Percentiles rank a stretch among this genome's conserved stretches.
These are phyloP conservation scores for Trametes versicolor DNA, from an alignment of 1,284 basidiomycete species.

Conservation along the genomic window DNA sequence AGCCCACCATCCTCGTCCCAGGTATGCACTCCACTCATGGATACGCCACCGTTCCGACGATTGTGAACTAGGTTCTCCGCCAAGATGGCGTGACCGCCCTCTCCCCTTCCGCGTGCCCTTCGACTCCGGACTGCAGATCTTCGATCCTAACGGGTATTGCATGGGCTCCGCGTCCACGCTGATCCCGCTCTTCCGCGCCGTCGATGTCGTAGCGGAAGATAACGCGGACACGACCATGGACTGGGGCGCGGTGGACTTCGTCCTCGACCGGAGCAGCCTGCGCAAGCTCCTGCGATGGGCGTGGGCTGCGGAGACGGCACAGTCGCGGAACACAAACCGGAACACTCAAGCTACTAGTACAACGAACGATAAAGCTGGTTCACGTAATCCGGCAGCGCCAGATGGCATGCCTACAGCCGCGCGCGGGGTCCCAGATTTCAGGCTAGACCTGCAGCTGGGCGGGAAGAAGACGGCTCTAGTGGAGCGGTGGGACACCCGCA, in stretches of 20 bases:
- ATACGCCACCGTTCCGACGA: too few relatives aligned
- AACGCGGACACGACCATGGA: constrained; percentile 44
- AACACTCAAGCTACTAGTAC: neutral
- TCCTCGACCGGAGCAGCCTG: constrained; percentile 66
- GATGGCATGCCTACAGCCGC: constrained; percentile 18
- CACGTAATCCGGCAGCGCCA: neutral
- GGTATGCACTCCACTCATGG: constrained; percentile 45
- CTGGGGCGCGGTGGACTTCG: constrained; percentile 60
- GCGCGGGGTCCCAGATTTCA: constrained; percentile 50
- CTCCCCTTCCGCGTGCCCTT: constrained; percentile 56
- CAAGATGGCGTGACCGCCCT: constrained; percentile 55
- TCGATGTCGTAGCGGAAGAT: constrained; percentile 50
- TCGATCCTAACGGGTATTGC: constrained; percentile 61
- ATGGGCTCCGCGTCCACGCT: constrained; percentile 48
- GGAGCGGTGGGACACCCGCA: constrained; percentile 48
- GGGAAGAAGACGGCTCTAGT: constrained; percentile 61
- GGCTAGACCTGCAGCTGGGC: constrained; percentile 64
- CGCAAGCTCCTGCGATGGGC: constrained; percentile 66
- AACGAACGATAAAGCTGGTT: neutral
- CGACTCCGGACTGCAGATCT: constrained; percentile 54
- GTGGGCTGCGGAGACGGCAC: constrained; percentile 12
- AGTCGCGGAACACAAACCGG: neutral
- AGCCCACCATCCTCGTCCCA: constrained; percentile 62
- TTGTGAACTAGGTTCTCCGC: constrained; percentile 68
- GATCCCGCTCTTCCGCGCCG: constrained; percentile 58